Evolutionary conservation across 208 protist species (phyloP).

Genomic region (Balamuthia mandrillaris): DNA sequence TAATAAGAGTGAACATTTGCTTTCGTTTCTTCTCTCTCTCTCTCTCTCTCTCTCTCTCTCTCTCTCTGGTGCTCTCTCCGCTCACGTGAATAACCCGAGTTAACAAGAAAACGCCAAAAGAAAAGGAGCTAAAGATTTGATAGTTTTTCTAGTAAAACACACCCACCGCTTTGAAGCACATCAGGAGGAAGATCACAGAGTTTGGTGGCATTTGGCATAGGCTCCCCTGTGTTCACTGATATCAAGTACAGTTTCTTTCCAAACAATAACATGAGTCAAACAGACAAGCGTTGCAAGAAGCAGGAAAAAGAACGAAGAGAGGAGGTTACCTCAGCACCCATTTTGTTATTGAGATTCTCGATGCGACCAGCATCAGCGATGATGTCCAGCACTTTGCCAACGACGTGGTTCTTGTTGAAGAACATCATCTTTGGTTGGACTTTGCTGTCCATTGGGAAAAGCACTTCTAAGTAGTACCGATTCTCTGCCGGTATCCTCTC

Average conservation of each 20-base stretch:
- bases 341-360: conserved; percentile 31
- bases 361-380: not conserved
- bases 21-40: no score
- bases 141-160: not conserved
- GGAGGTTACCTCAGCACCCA: not conserved
- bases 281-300: not conserved
- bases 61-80: no score
- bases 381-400: conserved; percentile 15
- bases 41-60: no score
- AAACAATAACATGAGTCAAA: not conserved
- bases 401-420: not conserved
- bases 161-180: not conserved
- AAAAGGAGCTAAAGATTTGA: no score
- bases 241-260: conserved; percentile 26
- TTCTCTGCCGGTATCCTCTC: conserved; percentile 16
- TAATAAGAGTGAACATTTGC: no score
- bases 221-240: conserved; percentile 19
- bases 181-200: not conserved
- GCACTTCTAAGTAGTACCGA: conserved; percentile 9
- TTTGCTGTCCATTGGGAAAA: not conserved
- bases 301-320: not conserved
- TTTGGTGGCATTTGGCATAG: not conserved
- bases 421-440: conserved; percentile 38
- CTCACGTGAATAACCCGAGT: no score
- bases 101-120: no score